Evolutionary conservation across 108 stramenopile species (phyloP).

Genomic region (Schizochytrium sp.): DNA sequence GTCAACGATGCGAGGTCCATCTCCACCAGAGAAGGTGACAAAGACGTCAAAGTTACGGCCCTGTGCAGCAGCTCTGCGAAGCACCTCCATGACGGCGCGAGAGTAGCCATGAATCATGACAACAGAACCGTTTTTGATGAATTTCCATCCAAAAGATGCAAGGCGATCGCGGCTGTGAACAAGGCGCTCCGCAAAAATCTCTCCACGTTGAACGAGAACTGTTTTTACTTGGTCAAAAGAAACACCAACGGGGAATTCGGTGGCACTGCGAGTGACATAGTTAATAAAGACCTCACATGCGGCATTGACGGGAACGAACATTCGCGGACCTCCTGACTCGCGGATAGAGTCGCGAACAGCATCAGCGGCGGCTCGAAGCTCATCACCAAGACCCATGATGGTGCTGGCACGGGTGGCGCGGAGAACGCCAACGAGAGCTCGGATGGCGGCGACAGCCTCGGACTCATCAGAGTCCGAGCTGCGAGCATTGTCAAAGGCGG

Average conservation of each 20-base stretch:
- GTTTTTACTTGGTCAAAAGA: constrained; percentile 84
- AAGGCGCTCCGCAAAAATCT: constrained; percentile 87
- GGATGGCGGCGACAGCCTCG: constrained; percentile 37
- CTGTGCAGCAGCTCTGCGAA: constrained; percentile 81
- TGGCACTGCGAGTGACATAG: constrained; percentile 88
- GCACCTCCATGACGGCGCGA: constrained; percentile 85
- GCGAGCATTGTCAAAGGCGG: constrained; percentile 2
- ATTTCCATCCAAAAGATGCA: constrained; percentile 83
- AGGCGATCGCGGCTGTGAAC: constrained; percentile 88
- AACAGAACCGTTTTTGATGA: constrained; percentile 87
- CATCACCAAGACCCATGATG: constrained; percentile 34
- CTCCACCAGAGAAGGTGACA: constrained; percentile 89
- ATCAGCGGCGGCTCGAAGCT: constrained; percentile 14
- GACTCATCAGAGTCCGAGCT: constrained; percentile 16
- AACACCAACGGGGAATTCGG: constrained; percentile 75
- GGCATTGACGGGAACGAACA: constrained; percentile 64
- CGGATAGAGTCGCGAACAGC: not conserved
- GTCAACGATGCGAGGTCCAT: constrained; percentile 84
- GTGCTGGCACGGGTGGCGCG: constrained; percentile 25
- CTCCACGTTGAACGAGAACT: constrained; percentile 87
- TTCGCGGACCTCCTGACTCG: not conserved
- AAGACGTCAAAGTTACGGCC: constrained; percentile 87
- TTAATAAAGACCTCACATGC: constrained; percentile 75
- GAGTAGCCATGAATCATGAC: constrained; percentile 92
- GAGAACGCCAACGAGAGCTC: constrained; percentile 44